phyloP scores from a whole-genome alignment of 179 eudicot species.

The Beta lomatogona region DNA sequence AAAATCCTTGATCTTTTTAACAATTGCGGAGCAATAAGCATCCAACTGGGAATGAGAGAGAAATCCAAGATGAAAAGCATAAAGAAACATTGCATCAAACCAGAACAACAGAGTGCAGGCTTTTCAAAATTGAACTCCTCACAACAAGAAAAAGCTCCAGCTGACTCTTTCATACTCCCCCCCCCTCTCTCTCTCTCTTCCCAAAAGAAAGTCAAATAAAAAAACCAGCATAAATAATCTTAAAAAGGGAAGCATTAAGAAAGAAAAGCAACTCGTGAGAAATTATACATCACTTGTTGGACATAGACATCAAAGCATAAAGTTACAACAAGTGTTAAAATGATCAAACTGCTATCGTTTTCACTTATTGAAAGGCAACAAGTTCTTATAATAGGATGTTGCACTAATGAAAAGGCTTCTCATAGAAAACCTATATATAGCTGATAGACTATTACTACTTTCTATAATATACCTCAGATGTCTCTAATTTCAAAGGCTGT shows the following conservation, averaged over 20 bases:
- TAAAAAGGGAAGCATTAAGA: neutral
- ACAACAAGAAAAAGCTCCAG: too few species aligned
- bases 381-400: conserved; percentile 1
- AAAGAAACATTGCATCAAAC: too few species aligned
- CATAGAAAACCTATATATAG: neutral
- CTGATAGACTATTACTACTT: neutral
- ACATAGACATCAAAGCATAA: neutral
- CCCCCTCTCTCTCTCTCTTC: neutral
- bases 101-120: too few species aligned
- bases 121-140: too few species aligned
- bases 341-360: neutral
- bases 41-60: conserved; percentile 52
- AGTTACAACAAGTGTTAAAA: neutral
- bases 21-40: conserved; percentile 50
- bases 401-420: neutral
- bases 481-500: conserved; percentile 40
- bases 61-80: neutral
- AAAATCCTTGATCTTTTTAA: conserved; percentile 54
- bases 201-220: neutral
- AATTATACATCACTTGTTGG: too few species aligned
- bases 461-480: conserved; percentile 45
- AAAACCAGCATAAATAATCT: neutral
- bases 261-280: neutral
- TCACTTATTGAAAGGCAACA: neutral
- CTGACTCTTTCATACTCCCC: too few species aligned